Base-by-base conservation (phyloP, 1,139 yeast species). In the Taphrina sp. region DNA sequence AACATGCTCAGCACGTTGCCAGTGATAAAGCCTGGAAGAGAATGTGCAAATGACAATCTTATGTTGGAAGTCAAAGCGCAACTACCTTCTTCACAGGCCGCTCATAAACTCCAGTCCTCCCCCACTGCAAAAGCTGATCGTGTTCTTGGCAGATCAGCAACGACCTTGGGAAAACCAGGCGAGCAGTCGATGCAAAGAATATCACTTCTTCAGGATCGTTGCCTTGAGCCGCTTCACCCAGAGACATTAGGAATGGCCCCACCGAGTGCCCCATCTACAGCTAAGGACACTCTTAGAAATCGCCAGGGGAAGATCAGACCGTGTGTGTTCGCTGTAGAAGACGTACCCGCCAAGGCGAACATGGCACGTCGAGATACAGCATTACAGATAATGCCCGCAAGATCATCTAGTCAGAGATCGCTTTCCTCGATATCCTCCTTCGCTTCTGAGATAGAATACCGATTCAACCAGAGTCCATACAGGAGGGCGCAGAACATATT, bases 211-310 rank as follows among this genome's bases (percentile, higher is more conserved):
- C n/a, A n/a, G n/a, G n/a, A n/a, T n/a, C n/a, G n/a, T n/a, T n/a
- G n/a, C n/a, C n/a, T n/a, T n/a, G 17, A 47, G 22, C n/a, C 36
- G 17, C 20, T 2, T n/a, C n/a, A n/a, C n/a, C n/a, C n/a, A n/a
- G n/a, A n/a, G n/a, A n/a, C n/a, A n/a, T n/a, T n/a, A 16, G 35
- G 36, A 7, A 55, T 39, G 56, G 56, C 49, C 7, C 56, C 56
- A 57, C 56, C 56, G 3, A 22, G 33, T 19, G 57, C 61, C 2
- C 66, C 66, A n/a, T 53, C 66, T 16, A 35, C 49, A 8, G 56
- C 56, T 8, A 23, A 24, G 23, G 56, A 52, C 29, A 43, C 56
- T 10, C 10, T 43, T 8, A 31, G 56, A 5, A 39, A 31, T 22
- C 17, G 41, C 8, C 46, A 49, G 33, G 10, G 12, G 12, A 12